phyloP scores from a whole-genome alignment of 768 basidiomycete genomes.

The Boletus reticuloceps region DNA sequence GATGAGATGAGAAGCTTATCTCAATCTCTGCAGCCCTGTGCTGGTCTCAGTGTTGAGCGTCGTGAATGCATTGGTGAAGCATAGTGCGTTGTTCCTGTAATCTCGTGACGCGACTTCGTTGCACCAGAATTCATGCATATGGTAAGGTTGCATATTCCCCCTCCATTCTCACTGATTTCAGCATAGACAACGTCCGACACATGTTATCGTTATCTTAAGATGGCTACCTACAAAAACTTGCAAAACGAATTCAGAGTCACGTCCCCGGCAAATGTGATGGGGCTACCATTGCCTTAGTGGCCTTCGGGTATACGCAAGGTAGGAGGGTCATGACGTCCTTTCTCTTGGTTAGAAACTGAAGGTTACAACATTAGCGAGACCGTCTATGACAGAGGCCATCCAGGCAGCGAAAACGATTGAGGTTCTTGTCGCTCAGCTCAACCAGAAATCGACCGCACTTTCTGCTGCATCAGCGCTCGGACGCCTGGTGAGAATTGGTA shows the following conservation, averaged over 20 bases:
- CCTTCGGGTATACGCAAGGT: conserved; percentile 14
- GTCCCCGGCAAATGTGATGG: conserved; percentile 12
- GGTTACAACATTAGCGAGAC: background rate
- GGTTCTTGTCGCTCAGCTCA: conserved; percentile 17
- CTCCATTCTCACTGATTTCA: background rate
- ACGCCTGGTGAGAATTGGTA: conserved; percentile 18
- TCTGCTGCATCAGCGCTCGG: conserved; percentile 19
- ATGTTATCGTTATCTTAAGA: conserved; percentile 9
- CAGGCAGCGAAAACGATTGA: conserved; percentile 10
- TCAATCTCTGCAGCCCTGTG: conserved; percentile 13
- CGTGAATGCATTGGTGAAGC: conserved; percentile 12
- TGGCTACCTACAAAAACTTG: conserved; percentile 12
- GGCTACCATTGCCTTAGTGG: conserved; percentile 16
- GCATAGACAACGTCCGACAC: conserved; percentile 7
- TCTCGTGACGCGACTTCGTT: conserved; percentile 21
- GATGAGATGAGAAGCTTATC: background rate
- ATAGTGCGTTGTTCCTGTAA: conserved; percentile 5
- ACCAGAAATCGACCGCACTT: conserved; percentile 15
- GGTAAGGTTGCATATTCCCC: conserved; percentile 5
- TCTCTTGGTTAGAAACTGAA: background rate
- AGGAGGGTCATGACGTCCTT: background rate
- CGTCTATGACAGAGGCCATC: conserved; percentile 14
- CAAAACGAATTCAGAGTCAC: conserved; percentile 10
- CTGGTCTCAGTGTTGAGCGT: conserved; percentile 23
- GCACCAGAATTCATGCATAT: conserved; percentile 20